Base-by-base conservation (phyloP, 106 monocot species). In the Allium fistulosum region DNA sequence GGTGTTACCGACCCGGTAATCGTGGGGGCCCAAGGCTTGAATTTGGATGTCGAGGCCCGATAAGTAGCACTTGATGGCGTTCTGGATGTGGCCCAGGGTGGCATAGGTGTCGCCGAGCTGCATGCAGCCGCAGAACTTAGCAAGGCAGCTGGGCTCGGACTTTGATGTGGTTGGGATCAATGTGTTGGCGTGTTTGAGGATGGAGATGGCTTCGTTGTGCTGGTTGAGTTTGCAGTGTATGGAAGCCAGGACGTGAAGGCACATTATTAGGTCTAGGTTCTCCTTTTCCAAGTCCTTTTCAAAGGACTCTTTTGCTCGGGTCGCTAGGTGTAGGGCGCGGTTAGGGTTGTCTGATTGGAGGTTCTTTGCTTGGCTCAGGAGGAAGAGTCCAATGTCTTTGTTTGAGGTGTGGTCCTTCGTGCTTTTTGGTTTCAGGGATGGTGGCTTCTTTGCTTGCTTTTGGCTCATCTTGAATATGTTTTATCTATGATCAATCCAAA, bases 341-440 rank as follows among this genome's bases (percentile, higher is more conserved):
- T 15, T 46, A 17, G 65, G 77, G 50, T 70, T 70, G 2, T 77
- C 77, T 2, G 85, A 68, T 59, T 88, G 81, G 75, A 96, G 76
- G 49, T 84, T 85, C 65, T 83, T 80, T 11, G 95, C 88, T 66
- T 91, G 95, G 68, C 88, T 96, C 16, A 96, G 83, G 48, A 85
- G 81, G 47, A 80, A 96, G 18, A 85, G 83, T 0, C 91, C 95
- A 3, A 55, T 12, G 15, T 55, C 53, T 37, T 14, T 83, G 67
- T 37, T 37, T 37, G 37, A 37, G 37, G 37, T 37, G 37, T 37
- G 37, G 37, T 37, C 37, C 37, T 37, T 37, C 5, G 37, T 37
- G 37, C 37, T 1, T 37, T 37, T 37, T 5, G 37, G 37, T 5
- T 37, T 37, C 37, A 37, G 37, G 1, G 37, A 37, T 37, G 37